phyloP scores from a whole-genome alignment of 176 grass and related monocot genomes.

The Cenchrus americanus region DNA sequence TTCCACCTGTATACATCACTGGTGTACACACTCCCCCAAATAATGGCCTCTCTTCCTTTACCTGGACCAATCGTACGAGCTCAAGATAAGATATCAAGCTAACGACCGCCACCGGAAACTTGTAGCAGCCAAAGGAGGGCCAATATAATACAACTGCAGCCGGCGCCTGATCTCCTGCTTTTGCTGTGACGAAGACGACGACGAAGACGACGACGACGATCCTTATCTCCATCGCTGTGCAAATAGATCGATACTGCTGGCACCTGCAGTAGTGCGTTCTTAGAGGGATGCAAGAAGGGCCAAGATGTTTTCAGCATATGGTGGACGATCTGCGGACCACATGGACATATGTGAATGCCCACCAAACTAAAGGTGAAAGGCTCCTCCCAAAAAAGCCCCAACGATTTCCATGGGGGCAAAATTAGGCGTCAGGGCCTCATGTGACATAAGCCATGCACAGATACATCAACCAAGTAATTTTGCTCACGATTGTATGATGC shows the following conservation, averaged over 20 bases:
- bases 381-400: neutral
- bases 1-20: slow-evolving; percentile 2
- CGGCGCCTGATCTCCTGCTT: slow-evolving; percentile 11
- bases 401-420: neutral
- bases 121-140: neutral
- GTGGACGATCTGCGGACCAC: neutral
- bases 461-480: neutral
- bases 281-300: slow-evolving; percentile 14
- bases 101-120: neutral
- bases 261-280: slow-evolving; percentile 10
- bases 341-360: neutral
- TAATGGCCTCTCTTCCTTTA: slow-evolving; percentile 28
- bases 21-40: neutral
- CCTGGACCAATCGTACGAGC: slow-evolving; percentile 14
- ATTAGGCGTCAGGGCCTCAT: neutral
- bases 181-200: neutral
- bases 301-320: slow-evolving; percentile 17
- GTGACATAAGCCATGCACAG: neutral
- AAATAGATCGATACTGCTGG: neutral
- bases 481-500: slow-evolving; percentile 1
- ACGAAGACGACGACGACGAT: neutral
- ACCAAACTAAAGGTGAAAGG: neutral
- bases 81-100: slow-evolving; percentile 19
- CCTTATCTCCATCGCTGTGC: slow-evolving; percentile 28
- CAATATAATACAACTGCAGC: neutral